A percentile compares a stretch with the other conserved stretches of the same genome.
These are phyloP conservation scores for Nicotiana paniculata DNA, from an alignment of 257 asterid genomes.

Conservation along the genomic window DNA sequence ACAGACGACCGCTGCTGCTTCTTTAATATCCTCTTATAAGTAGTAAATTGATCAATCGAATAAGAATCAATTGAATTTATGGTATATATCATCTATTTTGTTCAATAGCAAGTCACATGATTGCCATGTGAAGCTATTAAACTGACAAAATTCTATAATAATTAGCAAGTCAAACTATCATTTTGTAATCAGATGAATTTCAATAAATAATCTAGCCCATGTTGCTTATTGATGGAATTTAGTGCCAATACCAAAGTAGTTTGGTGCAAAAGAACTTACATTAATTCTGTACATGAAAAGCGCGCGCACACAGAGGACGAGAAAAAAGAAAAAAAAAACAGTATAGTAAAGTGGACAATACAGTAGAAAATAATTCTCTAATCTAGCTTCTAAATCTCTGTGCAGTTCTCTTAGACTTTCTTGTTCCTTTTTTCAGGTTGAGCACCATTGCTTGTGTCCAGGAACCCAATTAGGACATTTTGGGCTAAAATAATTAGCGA, in stretches of 20 bases:
- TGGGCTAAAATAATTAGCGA: slow-evolving; percentile 26
- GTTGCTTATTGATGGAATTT: slow-evolving; percentile 1
- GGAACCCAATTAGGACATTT: slow-evolving; percentile 8
- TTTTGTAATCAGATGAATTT: neutral
- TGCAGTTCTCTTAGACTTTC: neutral
- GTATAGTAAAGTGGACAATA: neutral
- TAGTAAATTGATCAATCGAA: neutral
- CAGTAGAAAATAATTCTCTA: neutral
- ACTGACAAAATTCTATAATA: neutral
- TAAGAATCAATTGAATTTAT: neutral
- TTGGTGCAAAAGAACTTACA: neutral
- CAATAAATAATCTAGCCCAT: neutral
- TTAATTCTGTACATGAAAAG: neutral
- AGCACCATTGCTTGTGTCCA: slow-evolving; percentile 3
- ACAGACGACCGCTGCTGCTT: neutral
- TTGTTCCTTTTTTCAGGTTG: neutral
- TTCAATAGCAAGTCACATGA: neutral
- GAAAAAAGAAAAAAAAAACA: too few relatives aligned
- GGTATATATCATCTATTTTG: neutral
- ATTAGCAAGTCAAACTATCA: neutral
- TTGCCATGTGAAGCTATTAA: slow-evolving; percentile 5
- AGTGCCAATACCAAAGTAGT: neutral
- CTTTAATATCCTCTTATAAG: neutral
- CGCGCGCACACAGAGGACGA: neutral
- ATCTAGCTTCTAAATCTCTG: neutral